Evolutionary conservation across 2,329 filamentous ascomycete genomes (phyloP), one percentile per base, ranked within the genome.

Genomic region (Alternaria metachromatica): DNA sequence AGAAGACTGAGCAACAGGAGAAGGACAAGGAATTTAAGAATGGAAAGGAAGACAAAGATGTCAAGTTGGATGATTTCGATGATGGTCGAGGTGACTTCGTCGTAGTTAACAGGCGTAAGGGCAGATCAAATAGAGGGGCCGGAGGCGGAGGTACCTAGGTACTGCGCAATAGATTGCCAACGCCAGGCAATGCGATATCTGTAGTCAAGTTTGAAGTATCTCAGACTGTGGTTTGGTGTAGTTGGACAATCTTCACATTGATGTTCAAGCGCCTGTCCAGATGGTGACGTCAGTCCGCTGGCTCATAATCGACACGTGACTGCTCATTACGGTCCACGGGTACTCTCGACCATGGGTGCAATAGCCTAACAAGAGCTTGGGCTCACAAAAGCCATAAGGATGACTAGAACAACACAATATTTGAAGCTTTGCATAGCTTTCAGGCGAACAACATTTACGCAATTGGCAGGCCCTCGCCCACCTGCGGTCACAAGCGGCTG

Each of bases 161-260:
- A 12, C 8, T 21, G 28, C 26, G 33, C 13, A 3, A 51, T n/a
- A 28, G 13, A 37, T 30, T 23, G 12, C 18, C 2, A 7, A 18
- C 0, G 1, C 15, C n/a, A 18, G 37, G 8, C 13, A 5, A n/a
- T 25, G 3, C 30, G 20, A 41, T 0, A 41, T 2, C 0, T 18
- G 37, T 18, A 41, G 33, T n/a, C 33, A 37, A 37, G 33, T n/a
- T n/a, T 37, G 33, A 37, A 37, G 33, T 37, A 37, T 37, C 33
- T 37, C 4, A 15, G 7, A n/a, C 33, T 37, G 7, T 10, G 2
- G 15, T 37, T 5, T n/a, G 33, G 33, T 3, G 4, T n/a, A 37
- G 15, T 37, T 37, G 15, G 33, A n/a, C 33, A 37, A 3, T 37
- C 7, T 8, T n/a, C 33, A n/a, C 15, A 3, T n/a, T n/a, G 15